A percentile compares a stretch with the other conserved stretches of the same genome.
These are phyloP conservation scores for Cordia subcordata DNA, from an alignment of 257 asterid species.

Conservation along the genomic window DNA sequence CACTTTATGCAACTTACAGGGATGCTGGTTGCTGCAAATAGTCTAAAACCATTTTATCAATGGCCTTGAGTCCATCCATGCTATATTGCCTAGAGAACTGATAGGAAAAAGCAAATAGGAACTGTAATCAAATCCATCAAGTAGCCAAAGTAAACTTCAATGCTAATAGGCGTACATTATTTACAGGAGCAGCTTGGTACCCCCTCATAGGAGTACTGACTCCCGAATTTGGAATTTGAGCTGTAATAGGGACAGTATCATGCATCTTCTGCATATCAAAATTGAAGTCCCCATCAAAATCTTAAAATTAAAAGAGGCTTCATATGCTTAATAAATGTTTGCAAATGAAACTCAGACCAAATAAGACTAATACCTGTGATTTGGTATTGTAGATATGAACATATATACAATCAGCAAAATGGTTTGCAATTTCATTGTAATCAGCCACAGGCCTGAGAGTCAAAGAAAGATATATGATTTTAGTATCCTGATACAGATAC, in stretches of 20 bases:
- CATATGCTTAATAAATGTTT: background rate
- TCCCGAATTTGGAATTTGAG: slow-evolving; percentile 43
- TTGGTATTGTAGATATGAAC: slow-evolving; percentile 77
- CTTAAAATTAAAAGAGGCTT: background rate
- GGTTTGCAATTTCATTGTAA: slow-evolving; percentile 73
- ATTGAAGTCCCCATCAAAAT: background rate
- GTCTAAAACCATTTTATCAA: slow-evolving; percentile 36
- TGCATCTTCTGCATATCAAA: slow-evolving; percentile 43
- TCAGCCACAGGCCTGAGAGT: slow-evolving; percentile 70
- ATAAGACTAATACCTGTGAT: slow-evolving; percentile 44
- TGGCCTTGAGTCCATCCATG: slow-evolving; percentile 42
- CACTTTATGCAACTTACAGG: slow-evolving; percentile 52
- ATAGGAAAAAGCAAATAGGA: slow-evolving; percentile 15
- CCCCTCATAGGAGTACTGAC: slow-evolving; percentile 58
- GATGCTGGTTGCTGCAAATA: slow-evolving; percentile 59
- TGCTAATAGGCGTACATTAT: slow-evolving; percentile 33
- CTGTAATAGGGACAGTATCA: slow-evolving; percentile 36
- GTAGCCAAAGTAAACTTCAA: background rate
- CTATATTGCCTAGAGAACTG: slow-evolving; percentile 50
- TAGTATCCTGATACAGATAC: slow-evolving; percentile 2
- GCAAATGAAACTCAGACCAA: background rate
- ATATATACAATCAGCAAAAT: slow-evolving; percentile 76
- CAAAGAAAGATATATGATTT: slow-evolving; percentile 12
- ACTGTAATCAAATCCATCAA: slow-evolving; percentile 2
- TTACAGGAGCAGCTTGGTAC: slow-evolving; percentile 45